Percentiles rank a stretch among this genome's conserved stretches.
Evolutionary conservation across 2,329 filamentous ascomycete genomes (phyloP).

Genomic region (Colletotrichum sublineola): DNA sequence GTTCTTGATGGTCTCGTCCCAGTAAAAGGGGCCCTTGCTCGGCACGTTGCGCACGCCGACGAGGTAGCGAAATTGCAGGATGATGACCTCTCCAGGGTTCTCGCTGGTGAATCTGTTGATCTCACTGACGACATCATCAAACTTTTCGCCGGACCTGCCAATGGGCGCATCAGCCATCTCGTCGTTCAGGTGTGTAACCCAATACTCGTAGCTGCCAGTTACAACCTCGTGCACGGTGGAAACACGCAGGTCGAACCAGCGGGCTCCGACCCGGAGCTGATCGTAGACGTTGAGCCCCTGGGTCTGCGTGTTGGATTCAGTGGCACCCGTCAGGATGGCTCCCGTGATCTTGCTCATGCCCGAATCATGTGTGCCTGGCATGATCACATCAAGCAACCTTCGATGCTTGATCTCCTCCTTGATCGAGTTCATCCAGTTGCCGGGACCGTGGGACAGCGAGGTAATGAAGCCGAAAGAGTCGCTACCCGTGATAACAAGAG

Average conservation of each 20-base stretch:
- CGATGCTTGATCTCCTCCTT: constrained; percentile 53
- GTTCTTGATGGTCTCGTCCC: constrained; percentile 55
- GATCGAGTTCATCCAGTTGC: constrained; percentile 52
- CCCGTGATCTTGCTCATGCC: constrained; percentile 60
- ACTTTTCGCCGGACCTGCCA: constrained; percentile 60
- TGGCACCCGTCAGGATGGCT: constrained; percentile 52
- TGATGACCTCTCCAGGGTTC: constrained; percentile 59
- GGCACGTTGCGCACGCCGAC: constrained; percentile 54
- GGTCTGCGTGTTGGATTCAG: constrained; percentile 58
- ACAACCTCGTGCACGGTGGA: constrained; percentile 47
- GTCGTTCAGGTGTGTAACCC: constrained; percentile 57
- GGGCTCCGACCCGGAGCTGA: constrained; percentile 60
- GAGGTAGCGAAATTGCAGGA: constrained; percentile 56
- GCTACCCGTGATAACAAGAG: constrained; percentile 54
- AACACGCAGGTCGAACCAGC: constrained; percentile 63
- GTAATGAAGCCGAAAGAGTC: constrained; percentile 50
- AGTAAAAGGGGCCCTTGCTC: constrained; percentile 48
- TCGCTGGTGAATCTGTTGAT: constrained; percentile 60
- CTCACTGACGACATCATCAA: constrained; percentile 58
- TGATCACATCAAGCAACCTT: constrained; percentile 58
- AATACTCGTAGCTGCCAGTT: constrained; percentile 50
- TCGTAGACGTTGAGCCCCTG: constrained; percentile 60
- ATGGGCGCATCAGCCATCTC: constrained; percentile 52
- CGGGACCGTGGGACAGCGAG: constrained; percentile 47
- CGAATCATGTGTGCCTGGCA: constrained; percentile 63